Evolutionary conservation across 2,329 filamentous ascomycete genomes (phyloP).

Genomic region (Monilinia laxa): DNA sequence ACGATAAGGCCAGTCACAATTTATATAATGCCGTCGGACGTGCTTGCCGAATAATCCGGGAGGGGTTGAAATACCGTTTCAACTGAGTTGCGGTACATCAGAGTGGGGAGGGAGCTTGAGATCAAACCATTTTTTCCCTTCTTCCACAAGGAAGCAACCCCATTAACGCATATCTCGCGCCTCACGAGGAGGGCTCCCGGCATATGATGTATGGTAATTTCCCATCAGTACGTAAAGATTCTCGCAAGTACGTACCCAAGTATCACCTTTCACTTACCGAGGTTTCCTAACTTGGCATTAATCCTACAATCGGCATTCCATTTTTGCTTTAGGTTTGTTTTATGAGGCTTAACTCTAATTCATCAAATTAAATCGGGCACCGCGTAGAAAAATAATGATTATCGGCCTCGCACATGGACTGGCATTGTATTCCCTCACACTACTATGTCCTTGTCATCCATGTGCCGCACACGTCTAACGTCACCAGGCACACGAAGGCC

Average conservation of each 20-base stretch:
- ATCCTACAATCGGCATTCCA: background rate
- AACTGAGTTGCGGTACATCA: conserved; percentile 14
- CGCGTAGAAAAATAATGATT: background rate
- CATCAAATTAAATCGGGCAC: background rate
- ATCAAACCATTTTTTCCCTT: background rate
- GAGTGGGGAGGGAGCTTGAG: conserved; percentile 3
- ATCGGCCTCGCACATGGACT: background rate
- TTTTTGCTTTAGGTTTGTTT: background rate
- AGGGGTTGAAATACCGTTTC: conserved; percentile 19
- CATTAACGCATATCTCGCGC: background rate
- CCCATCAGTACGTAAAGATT: conserved; percentile 12
- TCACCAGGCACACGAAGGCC: conserved; percentile 9
- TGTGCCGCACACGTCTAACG: conserved; percentile 18
- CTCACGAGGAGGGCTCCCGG: background rate
- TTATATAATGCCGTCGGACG: conserved; percentile 11
- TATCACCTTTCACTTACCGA: background rate
- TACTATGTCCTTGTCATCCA: conserved; percentile 3
- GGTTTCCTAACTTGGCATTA: background rate
- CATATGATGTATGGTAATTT: background rate
- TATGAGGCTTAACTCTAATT: background rate
- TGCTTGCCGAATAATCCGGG: conserved; percentile 23
- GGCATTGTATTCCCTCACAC: conserved; percentile 1
- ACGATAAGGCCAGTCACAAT: conserved; percentile 22
- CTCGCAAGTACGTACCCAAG: conserved; percentile 7
- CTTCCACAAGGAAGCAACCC: background rate